Evolutionary conservation across 2,329 filamentous ascomycete genomes (phyloP).

Genomic region (Aspergillus calidoustus): DNA sequence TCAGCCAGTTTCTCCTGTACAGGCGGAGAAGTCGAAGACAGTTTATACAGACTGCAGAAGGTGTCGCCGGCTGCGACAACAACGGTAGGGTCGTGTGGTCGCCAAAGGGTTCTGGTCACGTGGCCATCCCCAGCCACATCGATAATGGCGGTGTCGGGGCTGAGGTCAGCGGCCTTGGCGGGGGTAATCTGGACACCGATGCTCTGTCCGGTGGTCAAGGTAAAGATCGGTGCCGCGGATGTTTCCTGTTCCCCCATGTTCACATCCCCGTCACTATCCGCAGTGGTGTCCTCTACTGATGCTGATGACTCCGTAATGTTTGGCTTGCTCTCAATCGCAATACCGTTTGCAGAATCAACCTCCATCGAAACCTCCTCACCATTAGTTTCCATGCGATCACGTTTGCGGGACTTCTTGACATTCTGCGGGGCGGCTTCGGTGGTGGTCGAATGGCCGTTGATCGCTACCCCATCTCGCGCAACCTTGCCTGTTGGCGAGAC

Average conservation of each 20-base stretch:
- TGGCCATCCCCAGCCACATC: constrained; percentile 42
- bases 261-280: constrained; percentile 52
- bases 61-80: constrained; percentile 49
- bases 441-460: constrained; percentile 43
- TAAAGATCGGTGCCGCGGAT: constrained; percentile 39
- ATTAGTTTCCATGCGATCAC: constrained; percentile 36
- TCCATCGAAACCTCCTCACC: constrained; percentile 45
- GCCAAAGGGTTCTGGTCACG: constrained; percentile 50
- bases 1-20: constrained; percentile 44
- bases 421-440: constrained; percentile 34
- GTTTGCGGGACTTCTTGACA: constrained; percentile 42
- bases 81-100: constrained; percentile 48
- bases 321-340: constrained; percentile 33
- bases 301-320: constrained; percentile 28
- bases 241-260: constrained; percentile 44
- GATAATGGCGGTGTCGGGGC: constrained; percentile 49
- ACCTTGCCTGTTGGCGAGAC: constrained; percentile 39
- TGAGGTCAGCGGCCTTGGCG: constrained; percentile 54
- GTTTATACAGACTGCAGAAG: constrained; percentile 52
- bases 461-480: constrained; percentile 37
- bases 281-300: constrained; percentile 27
- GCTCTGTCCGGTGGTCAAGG: constrained; percentile 50
- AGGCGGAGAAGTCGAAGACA: constrained; percentile 36
- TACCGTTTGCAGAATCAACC: constrained; percentile 43
- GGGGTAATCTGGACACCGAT: constrained; percentile 53